These are phyloP conservation scores for Fusarium poae DNA, from an alignment of 2,329 filamentous ascomycete genomes.

Conservation along the genomic window DNA sequence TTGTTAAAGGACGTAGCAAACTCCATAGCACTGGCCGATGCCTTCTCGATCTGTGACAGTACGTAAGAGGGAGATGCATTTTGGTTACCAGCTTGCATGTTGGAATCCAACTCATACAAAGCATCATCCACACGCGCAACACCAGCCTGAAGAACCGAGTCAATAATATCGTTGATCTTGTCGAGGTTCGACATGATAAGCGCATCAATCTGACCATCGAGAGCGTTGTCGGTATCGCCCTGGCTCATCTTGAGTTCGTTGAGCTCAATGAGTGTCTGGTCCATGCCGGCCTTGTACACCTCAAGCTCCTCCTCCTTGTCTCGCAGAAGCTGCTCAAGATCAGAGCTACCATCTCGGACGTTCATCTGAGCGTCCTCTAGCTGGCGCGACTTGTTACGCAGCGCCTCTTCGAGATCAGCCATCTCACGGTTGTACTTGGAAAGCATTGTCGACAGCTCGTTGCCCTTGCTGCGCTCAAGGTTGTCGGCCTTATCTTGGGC, in stretches of 20 bases:
- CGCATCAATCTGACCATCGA: constrained; percentile 92
- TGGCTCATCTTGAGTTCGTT: constrained; percentile 85
- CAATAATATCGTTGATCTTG: constrained; percentile 98
- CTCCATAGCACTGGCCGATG: constrained; percentile 92
- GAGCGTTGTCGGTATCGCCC: constrained; percentile 80
- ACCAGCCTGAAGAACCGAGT: constrained; percentile 93
- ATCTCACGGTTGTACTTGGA: constrained; percentile 98
- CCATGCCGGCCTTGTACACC: constrained; percentile 98
- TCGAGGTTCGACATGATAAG: constrained; percentile 87
- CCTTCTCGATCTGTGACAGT: constrained; percentile 96
- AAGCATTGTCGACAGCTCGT: constrained; percentile 93
- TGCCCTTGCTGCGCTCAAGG: constrained; percentile 91
- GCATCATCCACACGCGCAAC: constrained; percentile 96
- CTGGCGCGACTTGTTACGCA: constrained; percentile 87
- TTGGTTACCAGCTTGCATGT: constrained; percentile 98
- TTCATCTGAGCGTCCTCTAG: constrained; percentile 86
- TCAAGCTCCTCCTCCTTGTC: constrained; percentile 99
- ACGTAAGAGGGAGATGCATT: constrained; percentile 96
- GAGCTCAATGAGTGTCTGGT: constrained; percentile 92
- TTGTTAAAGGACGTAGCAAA: constrained; percentile 99
- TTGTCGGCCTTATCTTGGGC: constrained; percentile 93
- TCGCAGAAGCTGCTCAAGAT: constrained; percentile 85
- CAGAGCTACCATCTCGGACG: constrained; percentile 82
- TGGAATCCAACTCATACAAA: constrained; percentile 95
- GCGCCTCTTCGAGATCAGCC: constrained; percentile 92